These are phyloP conservation scores for Cruciata laevipes DNA, from an alignment of 257 asterid genomes.

Conservation along the genomic window DNA sequence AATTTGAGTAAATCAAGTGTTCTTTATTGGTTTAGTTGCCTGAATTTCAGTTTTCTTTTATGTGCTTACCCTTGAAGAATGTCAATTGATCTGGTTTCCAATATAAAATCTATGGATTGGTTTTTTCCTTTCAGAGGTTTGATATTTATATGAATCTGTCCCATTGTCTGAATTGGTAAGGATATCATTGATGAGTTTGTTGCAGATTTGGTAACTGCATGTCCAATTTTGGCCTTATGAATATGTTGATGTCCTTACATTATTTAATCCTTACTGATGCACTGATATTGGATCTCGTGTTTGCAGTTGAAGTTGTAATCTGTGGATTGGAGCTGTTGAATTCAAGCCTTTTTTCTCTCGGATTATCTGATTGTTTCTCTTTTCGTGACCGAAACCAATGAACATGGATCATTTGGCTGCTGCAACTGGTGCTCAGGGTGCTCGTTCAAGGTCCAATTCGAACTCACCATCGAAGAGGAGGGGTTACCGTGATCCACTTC, in stretches of 20 bases:
- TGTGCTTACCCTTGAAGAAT: constrained; percentile 1
- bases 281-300: constrained; percentile 23
- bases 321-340: constrained; percentile 21
- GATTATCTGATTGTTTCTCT: constrained; percentile 10
- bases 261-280: not conserved
- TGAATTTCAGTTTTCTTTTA: not conserved
- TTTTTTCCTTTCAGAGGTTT: constrained; percentile 4
- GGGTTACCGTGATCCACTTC: constrained; percentile 79
- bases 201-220: not conserved
- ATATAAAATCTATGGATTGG: not conserved
- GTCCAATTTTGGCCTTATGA: constrained; percentile 12
- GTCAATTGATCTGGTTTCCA: not conserved
- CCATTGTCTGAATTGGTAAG: not conserved
- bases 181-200: constrained; percentile 13
- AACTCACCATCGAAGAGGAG: constrained; percentile 49
- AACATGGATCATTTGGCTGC: constrained; percentile 43
- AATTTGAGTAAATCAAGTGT: not conserved
- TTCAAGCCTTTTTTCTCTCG: constrained; percentile 10
- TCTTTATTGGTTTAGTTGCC: constrained; percentile 5
- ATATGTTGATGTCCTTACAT: not conserved
- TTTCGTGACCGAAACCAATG: constrained; percentile 24
- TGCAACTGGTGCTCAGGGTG: constrained; percentile 71
- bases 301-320: constrained; percentile 29
- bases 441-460: constrained; percentile 38
- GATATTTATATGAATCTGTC: not conserved